Evolutionary conservation across 2,329 filamentous ascomycete species (phyloP).

Genomic region (Aspergillus niger): DNA sequence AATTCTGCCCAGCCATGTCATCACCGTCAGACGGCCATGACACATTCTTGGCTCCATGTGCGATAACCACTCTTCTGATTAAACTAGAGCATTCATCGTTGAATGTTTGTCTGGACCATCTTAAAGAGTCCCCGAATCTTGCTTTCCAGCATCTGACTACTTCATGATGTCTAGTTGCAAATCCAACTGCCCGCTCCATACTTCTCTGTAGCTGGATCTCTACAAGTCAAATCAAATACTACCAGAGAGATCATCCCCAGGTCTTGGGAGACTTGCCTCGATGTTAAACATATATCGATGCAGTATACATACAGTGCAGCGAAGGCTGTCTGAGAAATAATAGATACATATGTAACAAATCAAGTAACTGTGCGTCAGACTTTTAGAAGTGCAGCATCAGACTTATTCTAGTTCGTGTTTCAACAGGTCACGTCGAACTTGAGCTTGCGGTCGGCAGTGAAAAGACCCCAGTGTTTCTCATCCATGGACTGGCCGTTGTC

Average conservation of each 20-base stretch:
- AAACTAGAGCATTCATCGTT: too few species aligned
- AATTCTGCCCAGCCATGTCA: not conserved
- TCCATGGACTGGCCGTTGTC: conserved; percentile 63
- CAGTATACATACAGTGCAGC: not conserved
- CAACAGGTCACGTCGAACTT: conserved; percentile 58
- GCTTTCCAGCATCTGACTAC: too few species aligned
- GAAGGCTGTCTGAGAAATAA: not conserved
- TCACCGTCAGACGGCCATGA: not conserved
- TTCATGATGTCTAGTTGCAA: too few species aligned
- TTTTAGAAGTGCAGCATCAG: conserved; percentile 3
- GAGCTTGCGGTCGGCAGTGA: conserved; percentile 58
- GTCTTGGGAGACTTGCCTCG: not conserved
- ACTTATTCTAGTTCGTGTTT: conserved; percentile 28
- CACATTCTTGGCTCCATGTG: not conserved
- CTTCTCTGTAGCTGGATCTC: not conserved
- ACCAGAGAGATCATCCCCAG: not conserved
- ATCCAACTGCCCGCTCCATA: not conserved
- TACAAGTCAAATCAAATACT: not conserved
- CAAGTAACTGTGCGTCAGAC: not conserved
- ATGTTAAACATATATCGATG: not conserved
- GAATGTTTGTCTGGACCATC: too few species aligned
- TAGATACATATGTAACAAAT: conserved; percentile 9
- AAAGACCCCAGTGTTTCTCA: conserved; percentile 71
- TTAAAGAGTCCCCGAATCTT: too few species aligned
- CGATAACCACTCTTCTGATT: too few species aligned